Evolutionary conservation across 2,329 filamentous ascomycete genomes (phyloP), one percentile per base, ranked within the genome.

Genomic region (Colletotrichum sp.): DNA sequence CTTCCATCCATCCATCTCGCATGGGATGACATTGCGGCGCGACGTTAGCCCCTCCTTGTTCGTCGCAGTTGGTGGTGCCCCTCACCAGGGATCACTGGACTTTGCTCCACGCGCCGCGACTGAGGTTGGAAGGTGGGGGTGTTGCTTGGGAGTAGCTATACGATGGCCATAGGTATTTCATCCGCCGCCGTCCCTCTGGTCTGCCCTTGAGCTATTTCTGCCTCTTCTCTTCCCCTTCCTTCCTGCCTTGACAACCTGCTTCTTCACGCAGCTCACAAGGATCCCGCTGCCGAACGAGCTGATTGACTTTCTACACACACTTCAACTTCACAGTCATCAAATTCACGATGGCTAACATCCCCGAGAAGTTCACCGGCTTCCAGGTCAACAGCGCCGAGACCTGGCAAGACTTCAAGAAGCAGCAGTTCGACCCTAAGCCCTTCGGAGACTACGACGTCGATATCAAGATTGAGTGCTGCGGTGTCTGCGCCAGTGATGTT

Each of bases 371-470:
- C 83, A 88, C 86, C 73, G 90, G 91, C 78, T 93, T 92, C 86
- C 90, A 92, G 85, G 89, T 92, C 80, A 84, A 89, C 73, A 86
- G 86, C 70, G 84, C 88, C 28, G 88, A 88, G 66, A 88, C 86
- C 61, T 91, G 89, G 88, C 84, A 90, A 78, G 87, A 92, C 75
- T 92, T 93, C 81, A 87, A 93, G 80, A 94, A 95, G 86, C 92
- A 93, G 82, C 84, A 96, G 88, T 95, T 95, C 88, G 91, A 93
- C 79, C 92, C 96, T 74, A 97, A 97, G 88, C 94, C 94, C 22
- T 97, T 97, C 83, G 95, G 93, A 78, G 94, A 96, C 83, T 91
- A 95, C 85, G 95, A 98, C 82, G 92, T 98, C 80, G 95, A 98
- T 83, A 91, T 98, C 85, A 94, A 96, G 88, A 93, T 98, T 80